Conservation (phyloP, 1,139 yeast genomes). For the Insectozyma bohioensis region DNA sequence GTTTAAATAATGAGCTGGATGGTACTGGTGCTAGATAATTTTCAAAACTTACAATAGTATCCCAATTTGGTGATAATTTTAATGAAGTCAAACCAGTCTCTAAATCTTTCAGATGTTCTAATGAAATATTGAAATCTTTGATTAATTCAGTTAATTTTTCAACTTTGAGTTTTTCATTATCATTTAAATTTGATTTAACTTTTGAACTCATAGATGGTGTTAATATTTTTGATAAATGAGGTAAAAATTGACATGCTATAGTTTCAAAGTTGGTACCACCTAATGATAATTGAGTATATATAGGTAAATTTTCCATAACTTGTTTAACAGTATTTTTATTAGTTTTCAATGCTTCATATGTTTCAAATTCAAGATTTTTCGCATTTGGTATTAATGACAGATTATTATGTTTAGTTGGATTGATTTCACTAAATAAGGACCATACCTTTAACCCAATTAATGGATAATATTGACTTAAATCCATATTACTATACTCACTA, state of each 20-base stretch:
- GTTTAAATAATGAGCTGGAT: conserved; percentile 18
- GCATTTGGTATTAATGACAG: conserved; percentile 37
- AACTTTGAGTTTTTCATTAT: conserved; percentile 25
- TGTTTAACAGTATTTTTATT: conserved; percentile 29
- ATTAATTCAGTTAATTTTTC: conserved; percentile 30
- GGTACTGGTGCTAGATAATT: conserved; percentile 21
- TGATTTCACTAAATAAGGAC: conserved; percentile 63
- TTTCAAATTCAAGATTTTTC: conserved; percentile 46
- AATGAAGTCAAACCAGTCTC: conserved; percentile 31
- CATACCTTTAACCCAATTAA: conserved; percentile 64
- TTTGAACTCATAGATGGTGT: conserved; percentile 40
- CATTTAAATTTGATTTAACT: conserved; percentile 24
- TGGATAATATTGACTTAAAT: conserved; percentile 54
- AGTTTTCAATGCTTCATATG: conserved; percentile 29
- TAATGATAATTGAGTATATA: conserved; percentile 24
- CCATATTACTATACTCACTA: conserved; percentile 32
- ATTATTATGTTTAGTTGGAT: conserved; percentile 29
- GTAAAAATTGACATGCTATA: conserved; percentile 37
- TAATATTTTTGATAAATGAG: conserved; percentile 46
- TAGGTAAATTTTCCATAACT: conserved; percentile 29
- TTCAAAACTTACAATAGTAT: conserved; percentile 29
- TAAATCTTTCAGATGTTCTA: conserved; percentile 36
- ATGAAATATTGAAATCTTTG: conserved; percentile 25
- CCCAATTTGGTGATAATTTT: conserved; percentile 40
- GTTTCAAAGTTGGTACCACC: conserved; percentile 29